Conservation (phyloP, 352 stramenopile genomes). For the Pythium utonaiense region DNA sequence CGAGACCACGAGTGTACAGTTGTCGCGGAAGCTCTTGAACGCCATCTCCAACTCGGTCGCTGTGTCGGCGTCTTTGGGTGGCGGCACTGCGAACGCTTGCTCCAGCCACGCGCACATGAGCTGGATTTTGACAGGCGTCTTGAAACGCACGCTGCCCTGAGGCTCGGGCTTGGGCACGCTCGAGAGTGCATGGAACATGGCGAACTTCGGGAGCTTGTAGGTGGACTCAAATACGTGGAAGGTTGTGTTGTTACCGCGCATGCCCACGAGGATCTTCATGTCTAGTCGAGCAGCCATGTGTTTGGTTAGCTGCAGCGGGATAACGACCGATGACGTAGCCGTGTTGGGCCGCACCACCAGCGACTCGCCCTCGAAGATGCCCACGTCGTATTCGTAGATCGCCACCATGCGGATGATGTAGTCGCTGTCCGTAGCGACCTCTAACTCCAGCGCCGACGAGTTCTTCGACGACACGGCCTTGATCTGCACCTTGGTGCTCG, state of each 20-base stretch:
- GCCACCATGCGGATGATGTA: conserved; percentile 87
- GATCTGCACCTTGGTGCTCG: conserved; percentile 60
- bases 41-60: conserved; percentile 37
- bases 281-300: conserved; percentile 61
- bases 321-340: conserved; percentile 39
- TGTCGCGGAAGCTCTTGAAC: conserved; percentile 63
- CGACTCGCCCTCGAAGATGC: conserved; percentile 86
- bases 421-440: conserved; percentile 80
- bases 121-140: conserved; percentile 62
- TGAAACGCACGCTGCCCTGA: conserved; percentile 61
- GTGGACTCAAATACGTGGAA: conserved; percentile 88
- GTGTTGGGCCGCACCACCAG: conserved; percentile 54
- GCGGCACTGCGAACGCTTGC: conserved; percentile 49
- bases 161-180: conserved; percentile 27
- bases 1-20: conserved; percentile 41
- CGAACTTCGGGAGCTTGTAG: conserved; percentile 84
- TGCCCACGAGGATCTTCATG: conserved; percentile 77
- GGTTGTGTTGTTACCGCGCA: conserved; percentile 63
- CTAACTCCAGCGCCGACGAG: conserved; percentile 68
- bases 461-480: conserved; percentile 47
- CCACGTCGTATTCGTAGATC: conserved; percentile 82
- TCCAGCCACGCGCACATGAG: conserved; percentile 77
- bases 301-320: conserved; percentile 64
- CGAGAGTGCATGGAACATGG: conserved; percentile 65
- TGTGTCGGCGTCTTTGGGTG: conserved; percentile 32